Base-by-base conservation (phyloP, 2,329 filamentous ascomycete genomes). In the Stromatinia cepivora region DNA sequence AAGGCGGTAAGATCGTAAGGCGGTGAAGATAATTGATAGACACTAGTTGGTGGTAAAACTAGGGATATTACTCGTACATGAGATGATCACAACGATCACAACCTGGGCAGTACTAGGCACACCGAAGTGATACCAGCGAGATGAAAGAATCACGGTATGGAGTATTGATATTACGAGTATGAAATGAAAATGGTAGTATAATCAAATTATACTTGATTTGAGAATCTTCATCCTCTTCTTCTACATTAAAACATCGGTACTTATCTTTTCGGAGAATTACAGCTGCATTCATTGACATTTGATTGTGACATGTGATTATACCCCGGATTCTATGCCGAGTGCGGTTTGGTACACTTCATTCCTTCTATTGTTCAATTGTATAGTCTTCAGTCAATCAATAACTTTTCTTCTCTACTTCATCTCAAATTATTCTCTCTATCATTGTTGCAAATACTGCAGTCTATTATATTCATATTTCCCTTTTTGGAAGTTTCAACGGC, bases 271-370 rank as follows among this genome's bases (percentile, higher is more conserved):
- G 39, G 39, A 42, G 39, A 42, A 42, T 42, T 13, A 42, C 39
- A 42, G 39, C 15, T 42, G 13, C 36, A 62, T 50, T 52, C 20
- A 64, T 52, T 34, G 46, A 39, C n/a, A 20, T 46, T 52, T n/a
- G 34, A 36, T 17, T 28, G 25, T 70, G 69, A 70, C 25, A 71
- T 71, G 70, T 59, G 59, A 52, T 62, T 67, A 25, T 48, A 34
- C 62, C 63, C 69, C 54, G 59, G 66, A 68, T 68, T 68, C 54
- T 11, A 45, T 50, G 42, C 39, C 39, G 64, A 54, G 63, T 17
- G n/a, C 8, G 20, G 11, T 42, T 39, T 42, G 13, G 39, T 15
- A n/a, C 48, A n/a, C 62, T 61, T 48, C 59, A 50, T 63, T 63
- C 59, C 46, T 58, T 20, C 34, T n/a, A 25, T 57, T 57, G 54